Evolutionary conservation across 495 filamentous ascomycete species (phyloP), one percentile per base, ranked within the genome.

Genomic region (Jackrogersella minutella): DNA sequence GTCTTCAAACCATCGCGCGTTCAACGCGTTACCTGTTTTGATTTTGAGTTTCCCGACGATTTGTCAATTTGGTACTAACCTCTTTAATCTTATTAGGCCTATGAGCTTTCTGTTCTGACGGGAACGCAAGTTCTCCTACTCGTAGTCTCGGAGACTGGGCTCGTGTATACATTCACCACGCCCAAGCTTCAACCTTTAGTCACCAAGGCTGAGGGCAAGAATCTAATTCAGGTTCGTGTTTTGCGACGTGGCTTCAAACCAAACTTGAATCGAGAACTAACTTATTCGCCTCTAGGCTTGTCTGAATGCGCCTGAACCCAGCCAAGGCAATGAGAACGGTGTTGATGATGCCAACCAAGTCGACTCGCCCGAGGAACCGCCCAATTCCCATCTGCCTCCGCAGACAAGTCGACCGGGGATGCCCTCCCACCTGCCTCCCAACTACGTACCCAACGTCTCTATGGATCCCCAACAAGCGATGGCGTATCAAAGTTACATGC

Each of bases 131-230:
- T 99, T 24, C 87, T 99, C 31, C 85, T 99, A 17, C 87, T 99
- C 55, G 95, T 99, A 73, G 95, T 99, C 52, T 98, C 96, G 33
- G 95, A 99, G 81, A 99, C 95, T 52, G 95, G 95, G 54, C 87
- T 99, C 19, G 95, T 99, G 71, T 99, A 99, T 78, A 99, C 96
- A 62, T 99, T 99, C 78, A 99, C 96, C 62, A 99, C 96, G 7
- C 95, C 96, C 6, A 99, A 99, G 83, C 89, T 99, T 34, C 96
- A 99, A 81, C 96, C 96, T 64, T 86, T 99, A 44, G 96, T 99
- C 58, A 99, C 96, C 66, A 99, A 99, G 85, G 89, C 96, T 8
- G 96, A 99, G 77, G 96, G 96, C 80, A 99, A 99, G 86, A 99
- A 99, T 75, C 82, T 99, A 37, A 99, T 99, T 61, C 96, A 99